A percentile compares a stretch with the other conserved stretches of the same genome.
These are phyloP conservation scores for Telopea speciosissima DNA, from an alignment of 177 flowering plant species.

Conservation along the genomic window DNA sequence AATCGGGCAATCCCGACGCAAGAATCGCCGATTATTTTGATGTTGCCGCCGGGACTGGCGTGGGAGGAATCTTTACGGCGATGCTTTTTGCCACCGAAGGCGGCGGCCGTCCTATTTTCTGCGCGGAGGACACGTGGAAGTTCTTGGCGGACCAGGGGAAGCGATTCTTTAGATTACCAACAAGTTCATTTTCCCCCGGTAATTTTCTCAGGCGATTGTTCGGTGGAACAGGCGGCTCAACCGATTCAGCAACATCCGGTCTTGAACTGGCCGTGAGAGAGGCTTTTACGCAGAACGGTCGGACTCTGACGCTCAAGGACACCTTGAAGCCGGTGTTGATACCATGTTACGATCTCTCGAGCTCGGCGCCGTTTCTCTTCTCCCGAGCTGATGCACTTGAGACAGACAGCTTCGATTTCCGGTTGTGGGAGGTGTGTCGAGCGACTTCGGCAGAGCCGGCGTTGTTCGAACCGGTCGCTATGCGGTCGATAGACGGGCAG, in stretches of 20 bases:
- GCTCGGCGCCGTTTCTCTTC: constrained; percentile 69
- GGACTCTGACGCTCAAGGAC: constrained; percentile 43
- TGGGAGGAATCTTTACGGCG: constrained; percentile 71
- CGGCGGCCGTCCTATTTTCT: constrained; percentile 39
- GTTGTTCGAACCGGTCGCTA: constrained; percentile 38
- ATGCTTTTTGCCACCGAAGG: constrained; percentile 56
- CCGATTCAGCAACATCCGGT: neutral
- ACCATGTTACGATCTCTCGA: constrained; percentile 69
- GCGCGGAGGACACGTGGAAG: constrained; percentile 62
- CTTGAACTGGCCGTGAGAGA: neutral
- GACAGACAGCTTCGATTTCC: constrained; percentile 58
- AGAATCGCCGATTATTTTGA: constrained; percentile 73
- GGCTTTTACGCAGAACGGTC: neutral
- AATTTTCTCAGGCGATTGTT: neutral
- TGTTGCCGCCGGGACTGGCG: constrained; percentile 70
- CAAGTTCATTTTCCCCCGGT: constrained; percentile 5
- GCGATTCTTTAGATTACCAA: constrained; percentile 23
- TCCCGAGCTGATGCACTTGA: constrained; percentile 79
- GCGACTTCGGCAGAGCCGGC: constrained; percentile 71
- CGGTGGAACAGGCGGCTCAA: neutral
- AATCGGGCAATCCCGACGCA: constrained; percentile 58
- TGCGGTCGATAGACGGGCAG: constrained; percentile 56
- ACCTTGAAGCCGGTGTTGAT: constrained; percentile 67
- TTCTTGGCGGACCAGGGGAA: constrained; percentile 42
- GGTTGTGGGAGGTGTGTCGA: constrained; percentile 69